Evolutionary conservation across 805 yeast species (phyloP), one percentile per base, ranked within the genome.

Genomic region (Barnettozyma siamensis): DNA sequence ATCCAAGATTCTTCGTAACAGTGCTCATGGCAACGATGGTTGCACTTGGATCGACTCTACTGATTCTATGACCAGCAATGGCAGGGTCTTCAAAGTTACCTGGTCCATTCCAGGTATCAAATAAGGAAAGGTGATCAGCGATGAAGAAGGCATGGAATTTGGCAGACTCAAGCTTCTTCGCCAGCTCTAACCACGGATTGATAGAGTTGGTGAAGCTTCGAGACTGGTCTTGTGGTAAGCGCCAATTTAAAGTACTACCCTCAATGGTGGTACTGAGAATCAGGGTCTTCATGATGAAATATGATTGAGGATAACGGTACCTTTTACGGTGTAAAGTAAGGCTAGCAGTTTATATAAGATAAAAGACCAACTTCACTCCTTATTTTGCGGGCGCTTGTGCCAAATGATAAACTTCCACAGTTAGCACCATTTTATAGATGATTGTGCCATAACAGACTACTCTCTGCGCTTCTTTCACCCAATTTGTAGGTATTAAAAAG

Each of bases 91-190:
- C 33, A 27, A 38, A 47, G 41, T 52, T 54, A 10, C 35, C 30
- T 4, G 58, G 57, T 2, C 57, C 58, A n/a, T 65, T 60, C 48
- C 62, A 67, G 16, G 60, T 66, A 41, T 66, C 71, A 36, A 64
- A 66, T 1, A 63, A 60, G 2, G 68, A 69, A 13, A 65, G 48
- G 13, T 60, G 66, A 54, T 67, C 72, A n/a, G 71, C 72, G 36
- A 67, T 53, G 47, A 67, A 67, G 7, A 66, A 41, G 3, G 63
- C 61, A 46, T 64, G 63, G 46, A 67, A 49, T 46, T 63, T 65
- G 49, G 66, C 69, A 16, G 44, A 49, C 44, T 67, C 72, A 17
- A 64, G 52, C 28, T 56, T 41, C 36, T 63, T 45, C 11, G 69
- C 70, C 11, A 66, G 46, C 18, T 65, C 55, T 13, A 56, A 55